Evolutionary conservation across 768 basidiomycete genomes (phyloP).

Genomic region (Megacollybia marginata): DNA sequence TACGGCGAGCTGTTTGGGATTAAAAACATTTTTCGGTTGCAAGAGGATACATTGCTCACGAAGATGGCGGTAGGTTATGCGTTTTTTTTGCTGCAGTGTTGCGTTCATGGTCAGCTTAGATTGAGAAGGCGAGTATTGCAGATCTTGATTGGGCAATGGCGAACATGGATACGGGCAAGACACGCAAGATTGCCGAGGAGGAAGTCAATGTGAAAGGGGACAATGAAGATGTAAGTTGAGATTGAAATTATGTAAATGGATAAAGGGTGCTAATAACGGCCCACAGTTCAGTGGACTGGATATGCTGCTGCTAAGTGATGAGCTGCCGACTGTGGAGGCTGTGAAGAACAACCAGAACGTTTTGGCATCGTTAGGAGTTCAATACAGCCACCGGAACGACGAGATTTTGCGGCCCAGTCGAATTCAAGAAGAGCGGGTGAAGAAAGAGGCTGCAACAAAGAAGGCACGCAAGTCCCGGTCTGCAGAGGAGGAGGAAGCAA

Average conservation of each 20-base stretch:
- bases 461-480: neutral
- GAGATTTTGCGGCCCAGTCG: slow-evolving; percentile 59
- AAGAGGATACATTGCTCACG: slow-evolving; percentile 62
- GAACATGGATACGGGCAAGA: slow-evolving; percentile 45
- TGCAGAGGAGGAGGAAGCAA: slow-evolving; percentile 15
- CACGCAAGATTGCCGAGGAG: slow-evolving; percentile 31
- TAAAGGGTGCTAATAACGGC: neutral
- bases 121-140: slow-evolving; percentile 66
- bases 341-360: slow-evolving; percentile 14
- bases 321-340: slow-evolving; percentile 22
- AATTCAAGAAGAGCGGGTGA: slow-evolving; percentile 60
- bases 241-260: neutral
- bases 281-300: slow-evolving; percentile 45
- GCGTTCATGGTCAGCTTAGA: slow-evolving; percentile 31
- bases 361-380: slow-evolving; percentile 53
- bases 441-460: slow-evolving; percentile 18
- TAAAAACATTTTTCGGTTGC: slow-evolving; percentile 77
- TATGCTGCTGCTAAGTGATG: slow-evolving; percentile 64
- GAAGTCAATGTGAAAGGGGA: slow-evolving; percentile 37
- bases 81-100: neutral
- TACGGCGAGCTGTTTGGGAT: slow-evolving; percentile 77
- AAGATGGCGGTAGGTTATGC: slow-evolving; percentile 55
- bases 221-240: slow-evolving; percentile 33
- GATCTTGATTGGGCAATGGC: slow-evolving; percentile 79
- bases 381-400: slow-evolving; percentile 72